Percentiles rank a stretch among this genome's conserved stretches.
phyloP scores from a whole-genome alignment of 2,329 filamentous ascomycete species.

The Amauroascus niger region DNA sequence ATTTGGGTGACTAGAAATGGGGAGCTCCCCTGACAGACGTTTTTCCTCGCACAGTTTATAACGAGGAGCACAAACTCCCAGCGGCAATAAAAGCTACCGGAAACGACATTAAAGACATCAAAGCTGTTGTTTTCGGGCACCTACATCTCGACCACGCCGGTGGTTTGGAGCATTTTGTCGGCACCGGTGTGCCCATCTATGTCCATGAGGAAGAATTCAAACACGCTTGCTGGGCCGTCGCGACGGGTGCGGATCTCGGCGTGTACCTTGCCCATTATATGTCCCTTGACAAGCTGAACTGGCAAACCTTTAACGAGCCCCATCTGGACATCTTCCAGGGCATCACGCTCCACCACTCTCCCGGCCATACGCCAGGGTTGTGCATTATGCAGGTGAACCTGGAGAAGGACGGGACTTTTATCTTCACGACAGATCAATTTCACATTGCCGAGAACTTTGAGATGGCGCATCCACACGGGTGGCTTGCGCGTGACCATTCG shows the following conservation, averaged over 20 bases:
- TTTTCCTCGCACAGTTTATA: slow-evolving; percentile 32
- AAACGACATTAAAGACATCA: slow-evolving; percentile 40
- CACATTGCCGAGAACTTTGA: slow-evolving; percentile 35
- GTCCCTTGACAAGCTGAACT: slow-evolving; percentile 32
- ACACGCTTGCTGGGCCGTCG: slow-evolving; percentile 39
- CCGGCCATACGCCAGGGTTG: slow-evolving; percentile 32
- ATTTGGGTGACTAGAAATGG: slow-evolving; percentile 24
- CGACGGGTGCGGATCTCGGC: slow-evolving; percentile 34
- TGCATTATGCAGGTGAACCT: slow-evolving; percentile 33
- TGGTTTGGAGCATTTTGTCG: slow-evolving; percentile 39
- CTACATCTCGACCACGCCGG: slow-evolving; percentile 43
- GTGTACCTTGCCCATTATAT: slow-evolving; percentile 34
- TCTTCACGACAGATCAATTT: slow-evolving; percentile 36
- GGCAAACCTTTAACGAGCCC: slow-evolving; percentile 36
- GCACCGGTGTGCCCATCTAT: slow-evolving; percentile 38
- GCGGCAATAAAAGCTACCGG: slow-evolving; percentile 31
- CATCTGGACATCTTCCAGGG: slow-evolving; percentile 35
- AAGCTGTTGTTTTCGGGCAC: slow-evolving; percentile 40
- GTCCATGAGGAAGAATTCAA: slow-evolving; percentile 42
- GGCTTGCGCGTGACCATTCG: slow-evolving; percentile 31
- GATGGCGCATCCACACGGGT: slow-evolving; percentile 28
- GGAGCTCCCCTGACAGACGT: slow-evolving; percentile 30
- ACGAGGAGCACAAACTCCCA: slow-evolving; percentile 27
- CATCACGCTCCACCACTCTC: slow-evolving; percentile 30
- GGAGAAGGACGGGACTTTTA: slow-evolving; percentile 29